Conservation (phyloP, 805 yeast genomes). For the Kazachstania taianensis region DNA sequence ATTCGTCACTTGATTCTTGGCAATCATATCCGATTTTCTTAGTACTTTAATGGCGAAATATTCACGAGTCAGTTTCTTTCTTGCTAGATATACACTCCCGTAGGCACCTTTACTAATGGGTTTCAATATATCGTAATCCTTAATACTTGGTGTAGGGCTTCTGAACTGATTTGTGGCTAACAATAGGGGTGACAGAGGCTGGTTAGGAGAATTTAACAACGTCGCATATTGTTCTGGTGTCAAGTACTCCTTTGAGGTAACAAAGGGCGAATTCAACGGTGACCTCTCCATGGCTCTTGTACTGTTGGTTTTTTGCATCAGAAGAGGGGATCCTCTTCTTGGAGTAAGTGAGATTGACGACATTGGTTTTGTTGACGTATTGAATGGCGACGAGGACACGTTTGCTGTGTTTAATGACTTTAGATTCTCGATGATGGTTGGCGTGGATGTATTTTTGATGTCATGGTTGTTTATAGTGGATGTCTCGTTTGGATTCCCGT, state of each 20-base stretch:
- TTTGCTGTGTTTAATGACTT: not conserved
- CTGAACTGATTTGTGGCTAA: slow-evolving; percentile 50
- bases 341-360: slow-evolving; percentile 36
- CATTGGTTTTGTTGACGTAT: slow-evolving; percentile 13
- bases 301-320: slow-evolving; percentile 5
- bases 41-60: slow-evolving; percentile 90
- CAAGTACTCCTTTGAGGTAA: slow-evolving; percentile 37
- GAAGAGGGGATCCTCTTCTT: slow-evolving; percentile 46
- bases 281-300: slow-evolving; percentile 23
- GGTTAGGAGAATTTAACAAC: slow-evolving; percentile 31
- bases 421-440: not conserved
- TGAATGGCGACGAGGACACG: not conserved
- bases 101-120: slow-evolving; percentile 97
- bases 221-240: slow-evolving; percentile 27
- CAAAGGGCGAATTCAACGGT: slow-evolving; percentile 51
- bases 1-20: slow-evolving; percentile 91
- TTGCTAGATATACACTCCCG: slow-evolving; percentile 86
- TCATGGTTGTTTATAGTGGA: not conserved
- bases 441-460: not conserved
- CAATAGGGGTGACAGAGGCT: slow-evolving; percentile 73
- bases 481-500: not conserved
- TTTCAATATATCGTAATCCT: slow-evolving; percentile 81
- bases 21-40: slow-evolving; percentile 90
- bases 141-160: slow-evolving; percentile 60
- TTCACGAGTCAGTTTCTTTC: slow-evolving; percentile 80